phyloP scores from a whole-genome alignment of 352 stramenopile species.

The Blastocystis sp. region DNA sequence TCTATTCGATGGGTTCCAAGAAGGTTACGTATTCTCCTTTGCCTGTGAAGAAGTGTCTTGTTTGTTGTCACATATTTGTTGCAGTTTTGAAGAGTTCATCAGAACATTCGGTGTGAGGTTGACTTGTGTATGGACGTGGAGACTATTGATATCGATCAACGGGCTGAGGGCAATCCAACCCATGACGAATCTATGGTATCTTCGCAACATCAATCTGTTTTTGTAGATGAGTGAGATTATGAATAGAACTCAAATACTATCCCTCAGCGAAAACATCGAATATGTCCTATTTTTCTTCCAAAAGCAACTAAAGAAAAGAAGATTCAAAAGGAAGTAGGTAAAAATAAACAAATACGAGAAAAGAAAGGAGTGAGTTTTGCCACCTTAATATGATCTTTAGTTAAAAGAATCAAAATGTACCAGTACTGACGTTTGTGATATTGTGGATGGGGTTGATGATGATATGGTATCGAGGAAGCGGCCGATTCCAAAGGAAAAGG shows the following conservation, averaged over 20 bases:
- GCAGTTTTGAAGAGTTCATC: background rate
- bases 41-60: conserved; percentile 5
- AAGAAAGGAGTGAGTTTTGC: background rate
- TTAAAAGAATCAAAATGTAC: no score
- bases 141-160: no score
- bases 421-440: background rate
- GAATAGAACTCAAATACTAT: no score
- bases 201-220: no score
- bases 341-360: background rate
- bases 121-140: background rate
- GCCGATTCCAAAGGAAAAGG: background rate
- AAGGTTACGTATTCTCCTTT: background rate
- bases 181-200: no score
- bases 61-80: conserved; percentile 16
- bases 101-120: background rate
- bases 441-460: background rate
- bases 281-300: conserved; percentile 3
- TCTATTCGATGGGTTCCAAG: conserved; percentile 66
- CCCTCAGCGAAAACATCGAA: background rate
- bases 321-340: background rate
- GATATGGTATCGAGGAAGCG: background rate
- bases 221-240: no score
- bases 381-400: no score
- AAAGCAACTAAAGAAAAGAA: background rate
- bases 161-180: no score